These are phyloP conservation scores for Zopfochytrium polystomum DNA, from an alignment of 371 early-diverging fungal genomes.

Conservation along the genomic window DNA sequence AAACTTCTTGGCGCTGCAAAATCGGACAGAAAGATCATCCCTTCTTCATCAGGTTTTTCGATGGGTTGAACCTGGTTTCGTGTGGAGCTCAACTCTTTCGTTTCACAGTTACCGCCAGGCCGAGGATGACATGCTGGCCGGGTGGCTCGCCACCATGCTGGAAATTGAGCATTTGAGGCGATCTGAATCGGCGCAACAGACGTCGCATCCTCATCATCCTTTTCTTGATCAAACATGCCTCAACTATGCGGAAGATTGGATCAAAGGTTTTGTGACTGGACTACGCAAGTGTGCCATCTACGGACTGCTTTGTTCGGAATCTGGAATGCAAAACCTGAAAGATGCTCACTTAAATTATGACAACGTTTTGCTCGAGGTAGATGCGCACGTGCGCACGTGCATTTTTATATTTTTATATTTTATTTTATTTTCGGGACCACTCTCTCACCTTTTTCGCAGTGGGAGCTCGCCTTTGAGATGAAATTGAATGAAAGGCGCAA, in stretches of 20 bases:
- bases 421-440: neutral
- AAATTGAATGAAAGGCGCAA: neutral
- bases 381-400: too few relatives aligned
- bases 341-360: neutral
- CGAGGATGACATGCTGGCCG: too few relatives aligned
- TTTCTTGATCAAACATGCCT: neutral
- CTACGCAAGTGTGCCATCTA: neutral
- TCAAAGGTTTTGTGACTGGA: neutral
- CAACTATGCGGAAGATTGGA: neutral
- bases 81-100: too few relatives aligned
- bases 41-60: too few relatives aligned
- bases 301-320: neutral
- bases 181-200: too few relatives aligned
- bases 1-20: too few relatives aligned
- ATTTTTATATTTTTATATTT: too few relatives aligned
- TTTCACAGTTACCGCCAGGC: too few relatives aligned
- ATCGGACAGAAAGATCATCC: too few relatives aligned
- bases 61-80: too few relatives aligned
- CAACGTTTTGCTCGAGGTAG: neutral
- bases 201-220: neutral
- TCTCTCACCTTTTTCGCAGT: neutral
- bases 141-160: too few relatives aligned
- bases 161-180: too few relatives aligned
- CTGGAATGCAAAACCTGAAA: neutral
- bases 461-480: neutral